A percentile compares a stretch with the other conserved stretches of the same genome.
phyloP scores from a whole-genome alignment of 2,329 filamentous ascomycete genomes.

The Hysterium pulicare region DNA sequence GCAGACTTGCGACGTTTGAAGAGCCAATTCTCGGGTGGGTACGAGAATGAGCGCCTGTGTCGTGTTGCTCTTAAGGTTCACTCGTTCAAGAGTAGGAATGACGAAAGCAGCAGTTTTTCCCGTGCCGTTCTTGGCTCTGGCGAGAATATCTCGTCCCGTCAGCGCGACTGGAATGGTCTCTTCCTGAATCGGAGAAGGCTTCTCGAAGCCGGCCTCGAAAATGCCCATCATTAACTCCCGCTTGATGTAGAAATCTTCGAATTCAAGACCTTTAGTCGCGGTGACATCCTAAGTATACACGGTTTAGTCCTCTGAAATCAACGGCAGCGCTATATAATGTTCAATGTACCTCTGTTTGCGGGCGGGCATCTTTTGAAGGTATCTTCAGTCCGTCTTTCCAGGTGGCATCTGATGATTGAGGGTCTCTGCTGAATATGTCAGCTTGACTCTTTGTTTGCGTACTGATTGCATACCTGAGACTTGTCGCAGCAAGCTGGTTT shows the following conservation, averaged over 20 bases:
- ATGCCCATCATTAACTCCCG: constrained; percentile 97
- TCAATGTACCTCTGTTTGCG: constrained; percentile 70
- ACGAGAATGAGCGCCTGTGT: constrained; percentile 96
- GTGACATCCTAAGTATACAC: constrained; percentile 78
- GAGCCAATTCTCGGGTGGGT: constrained; percentile 90
- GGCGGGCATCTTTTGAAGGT: constrained; percentile 70
- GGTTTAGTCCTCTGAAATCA: constrained; percentile 10
- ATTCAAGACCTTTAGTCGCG: constrained; percentile 94
- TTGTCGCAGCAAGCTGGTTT: constrained; percentile 56
- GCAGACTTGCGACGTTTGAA: constrained; percentile 98
- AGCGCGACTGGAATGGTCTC: constrained; percentile 96
- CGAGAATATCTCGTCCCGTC: constrained; percentile 90
- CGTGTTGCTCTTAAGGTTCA: constrained; percentile 95
- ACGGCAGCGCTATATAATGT: not conserved
- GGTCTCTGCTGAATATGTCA: constrained; percentile 40
- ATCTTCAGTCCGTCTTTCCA: constrained; percentile 74
- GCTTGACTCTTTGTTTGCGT: constrained; percentile 8
- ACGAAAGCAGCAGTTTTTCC: constrained; percentile 98
- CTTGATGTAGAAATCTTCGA: constrained; percentile 95
- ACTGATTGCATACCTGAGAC: constrained; percentile 40
- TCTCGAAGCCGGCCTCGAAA: constrained; percentile 98
- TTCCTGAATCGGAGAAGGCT: constrained; percentile 98
- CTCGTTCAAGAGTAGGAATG: constrained; percentile 89
- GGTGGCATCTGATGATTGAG: constrained; percentile 53
- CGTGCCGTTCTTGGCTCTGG: constrained; percentile 96